Evolutionary conservation across 2,329 filamentous ascomycete genomes (phyloP), one percentile per base, ranked within the genome.

Genomic region (Fusarium coffeatum): DNA sequence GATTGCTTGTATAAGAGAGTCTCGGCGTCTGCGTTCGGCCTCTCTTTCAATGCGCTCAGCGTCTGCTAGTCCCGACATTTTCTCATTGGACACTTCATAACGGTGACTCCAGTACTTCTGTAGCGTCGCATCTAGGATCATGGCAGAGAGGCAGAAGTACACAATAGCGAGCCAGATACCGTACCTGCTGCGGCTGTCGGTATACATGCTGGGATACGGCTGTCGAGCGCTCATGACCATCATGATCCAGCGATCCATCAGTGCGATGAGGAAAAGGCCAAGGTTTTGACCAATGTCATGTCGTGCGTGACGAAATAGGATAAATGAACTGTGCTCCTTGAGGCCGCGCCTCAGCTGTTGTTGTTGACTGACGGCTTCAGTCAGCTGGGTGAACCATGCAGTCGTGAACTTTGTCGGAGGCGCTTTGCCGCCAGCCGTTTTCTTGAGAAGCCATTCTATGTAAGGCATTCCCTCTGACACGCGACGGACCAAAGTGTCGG

Each of bases 231-330:
- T 71, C 64, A 62, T 61, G 2, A 59, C 59, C 42, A 71, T 62
- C 68, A 71, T 71, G 15, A 71, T 53, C 68, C 68, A 71, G 5
- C 68, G 68, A 34, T 71, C 68, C 67, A 71, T 60, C 3, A 71
- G 41, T 7, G 68, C 68, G 12, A 71, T 59, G 8, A 71, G 20
- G 30, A 71, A 71, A 6, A 71, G 22, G 4, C 56, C 68, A 2
- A 71, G 68, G 6, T 69, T 71, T 15, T 71, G 68, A 8, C 68
- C 68, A 20, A 71, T 59, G 20, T 71, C 68, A 4, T 65, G 59
- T 4, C 54, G 51, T 9, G 68, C 68, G 13, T 68, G 57, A 13
- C 68, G 68, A 37, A 70, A 71, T 1, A 71, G 34, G 1, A 66
- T 65, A 6, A 71, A 71, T 6, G 40, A 34, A 15, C 55, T 68